Evolutionary conservation across 2,329 filamentous ascomycete species (phyloP).

Genomic region (Xylariomycetidae sp.): DNA sequence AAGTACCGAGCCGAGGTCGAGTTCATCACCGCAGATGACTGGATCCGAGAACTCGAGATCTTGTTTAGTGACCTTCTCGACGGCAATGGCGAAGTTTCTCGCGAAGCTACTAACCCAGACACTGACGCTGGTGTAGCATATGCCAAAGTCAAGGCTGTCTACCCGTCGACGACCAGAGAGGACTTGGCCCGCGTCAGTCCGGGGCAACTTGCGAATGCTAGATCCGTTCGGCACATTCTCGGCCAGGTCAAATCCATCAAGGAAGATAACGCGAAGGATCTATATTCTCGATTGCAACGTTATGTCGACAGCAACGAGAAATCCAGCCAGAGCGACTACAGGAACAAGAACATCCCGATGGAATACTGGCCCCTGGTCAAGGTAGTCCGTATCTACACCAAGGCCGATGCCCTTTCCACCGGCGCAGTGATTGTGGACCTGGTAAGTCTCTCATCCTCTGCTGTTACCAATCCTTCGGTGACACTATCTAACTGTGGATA

Average conservation of each 20-base stretch:
- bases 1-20: slow-evolving; percentile 24
- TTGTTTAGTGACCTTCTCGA: slow-evolving; percentile 19
- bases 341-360: slow-evolving; percentile 10
- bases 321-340: slow-evolving; percentile 7
- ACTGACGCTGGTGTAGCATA: slow-evolving; percentile 22
- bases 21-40: slow-evolving; percentile 21
- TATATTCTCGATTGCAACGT: slow-evolving; percentile 20
- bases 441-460: slow-evolving; percentile 11
- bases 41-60: slow-evolving; percentile 17
- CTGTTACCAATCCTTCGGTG: background rate
- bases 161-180: slow-evolving; percentile 21
- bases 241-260: slow-evolving; percentile 19
- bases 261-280: slow-evolving; percentile 11
- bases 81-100: slow-evolving; percentile 15
- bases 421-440: slow-evolving; percentile 31
- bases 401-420: slow-evolving; percentile 27
- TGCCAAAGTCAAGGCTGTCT: slow-evolving; percentile 23
- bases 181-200: slow-evolving; percentile 18
- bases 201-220: slow-evolving; percentile 14
- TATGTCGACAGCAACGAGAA: slow-evolving; percentile 27
- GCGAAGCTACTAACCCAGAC: slow-evolving; percentile 14
- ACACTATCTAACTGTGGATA: slow-evolving; percentile 12
- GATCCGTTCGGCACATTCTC: slow-evolving; percentile 17
- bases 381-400: slow-evolving; percentile 36
- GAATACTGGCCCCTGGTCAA: slow-evolving; percentile 38